Evolutionary conservation across 1,284 basidiomycete species (phyloP), one percentile per base, ranked within the genome.

Genomic region (Chiua sp.): DNA sequence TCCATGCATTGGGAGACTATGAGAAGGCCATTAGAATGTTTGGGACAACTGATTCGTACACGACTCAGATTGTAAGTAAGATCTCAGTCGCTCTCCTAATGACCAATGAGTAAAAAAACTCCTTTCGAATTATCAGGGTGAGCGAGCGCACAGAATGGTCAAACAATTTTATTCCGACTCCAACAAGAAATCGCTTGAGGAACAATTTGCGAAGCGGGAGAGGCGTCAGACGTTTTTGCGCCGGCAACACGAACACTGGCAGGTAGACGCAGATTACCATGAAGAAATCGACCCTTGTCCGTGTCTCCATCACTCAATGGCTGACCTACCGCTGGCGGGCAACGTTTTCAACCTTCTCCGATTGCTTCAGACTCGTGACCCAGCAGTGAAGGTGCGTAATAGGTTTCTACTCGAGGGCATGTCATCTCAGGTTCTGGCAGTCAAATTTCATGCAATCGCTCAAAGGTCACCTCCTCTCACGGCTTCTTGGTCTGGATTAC

Each of bases 291-390:
- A 62, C n/a, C 2, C 10, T 2, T 62, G 16, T 0, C 53, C n/a
- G 0, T 20, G 39, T 16, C 4, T 63, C 3, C 55, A 62, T 51
- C 55, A 62, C 30, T 61, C 18, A 0, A 61, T 62, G 59, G 48
- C 50, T 47, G 26, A n/a, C 6, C 18, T 26, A 12, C 26, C n/a
- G 15, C 0, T 10, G 30, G 54, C 46, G 6, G 57, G 63, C 49
- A 63, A 63, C 10, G 11, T 47, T 0, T 50, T 63, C n/a, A 55
- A 35, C 39, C 49, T 63, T 12, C 30, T 30, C 0, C 33, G 3
- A 16, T 57, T 62, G 23, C 44, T 62, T 3, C 52, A 57, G 4
- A 2, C 10, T 4, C 0, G 51, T 12, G 49, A 62, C 4, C 55
- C 48, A 1, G 48, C 59, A 4, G 35, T 62, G 3, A 11, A 61